phyloP scores from a whole-genome alignment of 2,329 filamentous ascomycete species.

The Diaporthe sp. region DNA sequence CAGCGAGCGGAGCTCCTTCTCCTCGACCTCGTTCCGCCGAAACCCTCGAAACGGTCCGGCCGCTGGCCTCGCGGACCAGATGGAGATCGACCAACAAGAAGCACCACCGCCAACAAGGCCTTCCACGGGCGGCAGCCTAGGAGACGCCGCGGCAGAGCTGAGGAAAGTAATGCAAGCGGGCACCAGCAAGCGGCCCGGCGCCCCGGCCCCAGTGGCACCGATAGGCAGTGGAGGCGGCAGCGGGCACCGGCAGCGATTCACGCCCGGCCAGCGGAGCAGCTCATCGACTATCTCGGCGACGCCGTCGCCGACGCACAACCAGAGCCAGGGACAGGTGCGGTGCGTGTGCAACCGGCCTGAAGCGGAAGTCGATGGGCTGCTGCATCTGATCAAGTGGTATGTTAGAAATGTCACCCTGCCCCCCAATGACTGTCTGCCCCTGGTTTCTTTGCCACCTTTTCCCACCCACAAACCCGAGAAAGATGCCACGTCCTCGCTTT shows the following conservation, averaged over 20 bases:
- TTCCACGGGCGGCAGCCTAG: slow-evolving; percentile 46
- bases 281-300: slow-evolving; percentile 63
- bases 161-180: slow-evolving; percentile 66
- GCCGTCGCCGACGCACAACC: slow-evolving; percentile 54
- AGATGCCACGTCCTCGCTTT: background rate
- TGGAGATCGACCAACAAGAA: slow-evolving; percentile 37
- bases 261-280: slow-evolving; percentile 49
- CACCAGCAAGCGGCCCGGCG: slow-evolving; percentile 53
- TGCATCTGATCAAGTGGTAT: slow-evolving; percentile 76
- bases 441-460: background rate
- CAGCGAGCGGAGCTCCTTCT: slow-evolving; percentile 31
- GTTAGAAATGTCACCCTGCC: slow-evolving; percentile 44
- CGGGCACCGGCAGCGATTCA: slow-evolving; percentile 54
- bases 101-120: slow-evolving; percentile 28
- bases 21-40: slow-evolving; percentile 12
- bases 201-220: slow-evolving; percentile 17
- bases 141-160: slow-evolving; percentile 73
- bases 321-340: slow-evolving; percentile 61
- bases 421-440: background rate
- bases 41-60: background rate
- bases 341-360: slow-evolving; percentile 68
- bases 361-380: slow-evolving; percentile 60
- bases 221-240: slow-evolving; percentile 47
- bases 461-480: background rate
- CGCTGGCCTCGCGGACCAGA: slow-evolving; percentile 15